Evolutionary conservation across 768 basidiomycete species (phyloP), one percentile per base, ranked within the genome.

Genomic region (Agaricus sinodeliciosus): DNA sequence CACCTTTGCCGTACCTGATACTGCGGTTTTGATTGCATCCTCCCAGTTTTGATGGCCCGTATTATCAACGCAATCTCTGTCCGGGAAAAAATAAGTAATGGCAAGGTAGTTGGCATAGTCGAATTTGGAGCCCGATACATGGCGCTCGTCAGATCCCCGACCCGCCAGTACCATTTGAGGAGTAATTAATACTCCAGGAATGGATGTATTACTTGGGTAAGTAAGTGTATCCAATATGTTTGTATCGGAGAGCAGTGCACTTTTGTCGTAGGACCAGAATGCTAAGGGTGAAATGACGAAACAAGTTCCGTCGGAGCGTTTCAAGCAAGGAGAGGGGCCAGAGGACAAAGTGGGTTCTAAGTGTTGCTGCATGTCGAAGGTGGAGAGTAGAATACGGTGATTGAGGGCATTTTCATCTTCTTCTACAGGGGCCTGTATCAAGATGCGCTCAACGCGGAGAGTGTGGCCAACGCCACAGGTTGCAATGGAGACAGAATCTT

Each of bases 61-160:
- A 49, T 74, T 76, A 37, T 76, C 75, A 57, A 83, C 67, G 67
- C 90, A 92, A 57, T 86, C 82, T 13, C 73, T 77, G 58, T 90
- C 85, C 2, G 79, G 82, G 62, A 94, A 90, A 68, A 90, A 84
- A 65, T 89, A 93, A 0, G 89, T 90, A 54, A 92, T 72, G 13
- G 84, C 87, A 16, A 93, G 76, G 62, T 82, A 87, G 48, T 73
- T 78, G 43, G 87, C 85, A 55, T 74, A 78, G 60, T 86, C 83
- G 46, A 82, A 74, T 53, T 73, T 72, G n/a, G 71, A 67, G 31
- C 67, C 63, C n/a, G 67, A 66, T 48, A 67, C 68, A 53, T 75
- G 74, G 43, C 75, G 76, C 49, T 84, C 79, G 45, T 71, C 73
- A 13, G 72, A 72, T 19, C 79, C 81, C 53, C 86, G 74, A 16